Conservation (phyloP, 177 flowering plant genomes). For the Telopea speciosissima region DNA sequence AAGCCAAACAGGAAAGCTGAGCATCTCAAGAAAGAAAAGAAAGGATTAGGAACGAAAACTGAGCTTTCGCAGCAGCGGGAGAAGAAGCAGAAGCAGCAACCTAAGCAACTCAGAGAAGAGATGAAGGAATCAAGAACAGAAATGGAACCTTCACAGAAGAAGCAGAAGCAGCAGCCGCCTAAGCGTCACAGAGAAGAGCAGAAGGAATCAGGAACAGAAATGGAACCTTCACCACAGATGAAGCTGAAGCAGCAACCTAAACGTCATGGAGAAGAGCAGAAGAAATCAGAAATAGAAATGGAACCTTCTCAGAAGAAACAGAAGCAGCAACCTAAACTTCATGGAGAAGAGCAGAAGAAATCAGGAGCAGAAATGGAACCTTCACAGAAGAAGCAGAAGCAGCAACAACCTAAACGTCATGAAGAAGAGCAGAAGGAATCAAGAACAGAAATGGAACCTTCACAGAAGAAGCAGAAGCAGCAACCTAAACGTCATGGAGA, state of each 20-base stretch:
- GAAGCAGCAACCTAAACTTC: background rate
- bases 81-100: too few species aligned
- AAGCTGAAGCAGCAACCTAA: background rate
- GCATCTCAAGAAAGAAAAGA: background rate
- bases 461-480: background rate
- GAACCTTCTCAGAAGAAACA: background rate
- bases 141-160: background rate
- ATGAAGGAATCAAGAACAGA: background rate
- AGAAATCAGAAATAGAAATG: background rate
- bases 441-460: background rate
- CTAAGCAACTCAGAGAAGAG: background rate
- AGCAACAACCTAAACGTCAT: too few species aligned
- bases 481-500: background rate
- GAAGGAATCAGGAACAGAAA: background rate
- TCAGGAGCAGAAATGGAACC: background rate
- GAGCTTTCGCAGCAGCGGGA: too few species aligned
- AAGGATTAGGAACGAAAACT: background rate
- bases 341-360: too few species aligned
- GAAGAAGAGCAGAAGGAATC: background rate
- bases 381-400: background rate
- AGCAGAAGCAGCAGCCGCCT: background rate
- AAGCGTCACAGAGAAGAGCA: background rate
- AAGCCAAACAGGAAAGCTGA: background rate
- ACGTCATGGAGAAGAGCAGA: background rate
- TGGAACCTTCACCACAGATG: background rate